A percentile compares a stretch with the other conserved stretches of the same genome.
Conservation (phyloP, 2,329 filamentous ascomycete species). For the Scorias spongiosa region DNA sequence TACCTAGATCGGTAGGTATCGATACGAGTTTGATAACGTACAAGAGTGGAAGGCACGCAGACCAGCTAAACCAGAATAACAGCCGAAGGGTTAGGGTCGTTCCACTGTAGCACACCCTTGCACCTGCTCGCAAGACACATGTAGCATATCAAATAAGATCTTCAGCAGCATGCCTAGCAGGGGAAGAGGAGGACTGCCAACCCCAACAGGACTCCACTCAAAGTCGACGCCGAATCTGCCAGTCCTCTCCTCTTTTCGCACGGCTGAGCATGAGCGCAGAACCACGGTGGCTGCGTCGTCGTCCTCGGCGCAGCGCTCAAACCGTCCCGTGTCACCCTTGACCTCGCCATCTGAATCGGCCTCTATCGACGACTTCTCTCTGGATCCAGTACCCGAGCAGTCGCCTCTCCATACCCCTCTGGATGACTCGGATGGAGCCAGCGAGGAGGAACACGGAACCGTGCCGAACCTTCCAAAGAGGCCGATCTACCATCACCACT, state of each 20-base stretch:
- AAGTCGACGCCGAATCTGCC: slow-evolving; percentile 33
- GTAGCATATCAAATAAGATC: no score
- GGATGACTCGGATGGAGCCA: slow-evolving; percentile 12
- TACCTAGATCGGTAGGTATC: no score
- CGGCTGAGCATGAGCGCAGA: background rate
- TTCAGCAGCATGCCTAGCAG: slow-evolving; percentile 24
- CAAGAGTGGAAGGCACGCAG: background rate
- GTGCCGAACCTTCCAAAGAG: slow-evolving; percentile 15
- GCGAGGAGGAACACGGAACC: slow-evolving; percentile 17
- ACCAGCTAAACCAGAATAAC: no score
- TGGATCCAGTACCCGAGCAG: slow-evolving; percentile 14
- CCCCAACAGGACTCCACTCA: slow-evolving; percentile 28
- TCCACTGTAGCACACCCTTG: background rate
- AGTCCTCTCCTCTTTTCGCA: slow-evolving; percentile 22
- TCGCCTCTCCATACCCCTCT: slow-evolving; percentile 15
- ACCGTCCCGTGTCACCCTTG: background rate
- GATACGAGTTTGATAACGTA: background rate
- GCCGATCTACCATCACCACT: slow-evolving; percentile 28
- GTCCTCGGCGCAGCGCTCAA: background rate
- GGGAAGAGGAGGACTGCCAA: slow-evolving; percentile 23
- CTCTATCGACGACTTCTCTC: slow-evolving; percentile 24
- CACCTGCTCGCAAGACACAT: no score
- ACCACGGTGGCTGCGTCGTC: background rate
- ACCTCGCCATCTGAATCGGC: slow-evolving; percentile 24
- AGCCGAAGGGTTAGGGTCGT: background rate